Base-by-base conservation (phyloP, 2,329 filamentous ascomycete genomes). In the Parasarocladium wereldwijsianum region DNA sequence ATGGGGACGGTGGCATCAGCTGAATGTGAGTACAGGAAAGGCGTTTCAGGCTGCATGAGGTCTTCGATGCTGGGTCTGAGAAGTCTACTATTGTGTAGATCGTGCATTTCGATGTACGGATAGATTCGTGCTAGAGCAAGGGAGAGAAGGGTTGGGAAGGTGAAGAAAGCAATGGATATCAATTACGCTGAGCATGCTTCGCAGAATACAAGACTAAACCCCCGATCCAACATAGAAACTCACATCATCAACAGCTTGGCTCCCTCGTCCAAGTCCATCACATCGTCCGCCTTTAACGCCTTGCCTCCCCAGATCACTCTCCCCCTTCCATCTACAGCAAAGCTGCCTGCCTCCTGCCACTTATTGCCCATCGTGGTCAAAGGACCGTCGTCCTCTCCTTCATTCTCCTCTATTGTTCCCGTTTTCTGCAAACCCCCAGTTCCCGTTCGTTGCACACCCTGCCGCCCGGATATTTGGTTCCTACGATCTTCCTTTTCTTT, bases 1-100 rank as follows among this genome's bases (percentile, higher is more conserved):
- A 46, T 41, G 44, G 4, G 59, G 67, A 1, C 56, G 53, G 33
- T 82, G 76, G 76, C 74, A 65, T 36, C 57, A 73, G 36, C 46
- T 77, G 21, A 81, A 82, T 47, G 70, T 80, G 3, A 77, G 73
- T 41, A 81, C 76, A 1, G 49, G 50, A 8, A 54, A 54, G 35
- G 40, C 43, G 2, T 55, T 54, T 26, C 29, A 41, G 23, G 40
- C 40, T 24, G 28, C 28, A 17, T 30, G 19, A 29, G 14, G n/a
- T 13, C n/a, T n/a, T n/a, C n/a, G n/a, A n/a, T n/a, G n/a, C n/a
- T n/a, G n/a, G n/a, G n/a, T n/a, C n/a, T n/a, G n/a, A n/a, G n/a
- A n/a, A n/a, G n/a, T n/a, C n/a, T n/a, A n/a, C n/a, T n/a, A n/a
- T n/a, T n/a, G n/a, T n/a, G n/a, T n/a, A n/a, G n/a, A n/a, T n/a